phyloP scores from a whole-genome alignment of 106 monocot species.

The Triglochin maritima region DNA sequence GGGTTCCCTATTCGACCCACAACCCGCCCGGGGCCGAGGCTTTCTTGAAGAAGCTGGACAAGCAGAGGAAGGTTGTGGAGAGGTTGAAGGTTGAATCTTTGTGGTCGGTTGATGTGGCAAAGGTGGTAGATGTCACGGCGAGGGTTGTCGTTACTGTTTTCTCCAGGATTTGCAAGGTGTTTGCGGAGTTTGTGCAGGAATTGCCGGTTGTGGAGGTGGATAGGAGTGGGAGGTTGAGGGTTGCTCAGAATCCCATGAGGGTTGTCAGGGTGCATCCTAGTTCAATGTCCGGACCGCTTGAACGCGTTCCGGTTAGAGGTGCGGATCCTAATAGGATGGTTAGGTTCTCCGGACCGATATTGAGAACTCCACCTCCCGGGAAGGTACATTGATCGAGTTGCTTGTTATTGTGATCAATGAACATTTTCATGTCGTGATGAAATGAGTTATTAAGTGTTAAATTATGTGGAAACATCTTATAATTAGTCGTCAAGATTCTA shows the following conservation, averaged over 20 bases:
- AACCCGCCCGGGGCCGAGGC: conserved; percentile 1
- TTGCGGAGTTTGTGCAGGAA: conserved; percentile 29
- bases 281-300: conserved; percentile 11
- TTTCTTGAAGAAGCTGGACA: background rate
- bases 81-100: conserved; percentile 46
- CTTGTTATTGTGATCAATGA: too few species aligned
- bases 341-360: conserved; percentile 6
- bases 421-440: too few species aligned
- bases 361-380: background rate
- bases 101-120: conserved; percentile 36
- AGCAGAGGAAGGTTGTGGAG: conserved; percentile 35
- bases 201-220: conserved; percentile 18
- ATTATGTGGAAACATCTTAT: too few species aligned
- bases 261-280: background rate
- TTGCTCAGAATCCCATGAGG: background rate
- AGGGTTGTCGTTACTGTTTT: conserved; percentile 27
- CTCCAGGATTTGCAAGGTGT: conserved; percentile 47
- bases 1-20: background rate
- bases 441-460: too few species aligned
- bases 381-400: background rate
- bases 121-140: conserved; percentile 42
- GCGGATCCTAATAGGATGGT: background rate
- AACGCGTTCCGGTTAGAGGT: background rate
- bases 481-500: too few species aligned
- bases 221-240: background rate